phyloP scores from a whole-genome alignment of 352 stramenopile species.

The Globisporangium emineosum region DNA sequence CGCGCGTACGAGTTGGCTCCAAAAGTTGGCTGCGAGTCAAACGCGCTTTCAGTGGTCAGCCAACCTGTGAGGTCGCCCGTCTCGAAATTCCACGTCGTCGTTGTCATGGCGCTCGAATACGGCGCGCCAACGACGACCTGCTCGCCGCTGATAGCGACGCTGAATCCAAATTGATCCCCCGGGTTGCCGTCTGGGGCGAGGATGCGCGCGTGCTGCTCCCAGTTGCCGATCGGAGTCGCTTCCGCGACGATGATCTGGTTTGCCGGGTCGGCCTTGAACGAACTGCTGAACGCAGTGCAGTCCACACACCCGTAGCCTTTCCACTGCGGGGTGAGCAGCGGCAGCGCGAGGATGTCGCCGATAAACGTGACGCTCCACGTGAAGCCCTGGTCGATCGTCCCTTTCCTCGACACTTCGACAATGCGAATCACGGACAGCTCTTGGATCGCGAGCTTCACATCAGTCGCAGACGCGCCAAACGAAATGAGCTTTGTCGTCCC shows the following conservation, averaged over 20 bases:
- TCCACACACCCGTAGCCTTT: conserved; percentile 53
- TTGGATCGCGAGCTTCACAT: conserved; percentile 84
- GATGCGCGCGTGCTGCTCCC: conserved; percentile 58
- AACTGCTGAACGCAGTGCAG: conserved; percentile 75
- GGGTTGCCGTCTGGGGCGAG: conserved; percentile 64
- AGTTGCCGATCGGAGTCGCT: conserved; percentile 48
- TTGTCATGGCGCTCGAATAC: conserved; percentile 62
- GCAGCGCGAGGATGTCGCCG: conserved; percentile 60
- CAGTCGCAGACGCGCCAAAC: conserved; percentile 53
- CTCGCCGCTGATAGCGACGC: conserved; percentile 72
- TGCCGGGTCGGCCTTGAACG: conserved; percentile 45
- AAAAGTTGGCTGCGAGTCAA: conserved; percentile 93
- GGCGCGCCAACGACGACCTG: conserved; percentile 74
- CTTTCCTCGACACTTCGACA: conserved; percentile 71
- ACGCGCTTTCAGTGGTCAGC: conserved; percentile 91
- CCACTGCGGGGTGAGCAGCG: conserved; percentile 64
- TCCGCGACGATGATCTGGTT: conserved; percentile 59
- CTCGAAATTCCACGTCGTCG: conserved; percentile 97
- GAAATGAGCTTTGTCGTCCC: conserved; percentile 61
- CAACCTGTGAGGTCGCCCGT: conserved; percentile 94
- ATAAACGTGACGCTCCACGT: conserved; percentile 83
- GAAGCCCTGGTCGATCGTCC: conserved; percentile 76
- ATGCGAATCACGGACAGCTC: conserved; percentile 71
- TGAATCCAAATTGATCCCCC: conserved; percentile 74
- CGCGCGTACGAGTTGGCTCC: conserved; percentile 92